Percentiles rank a stretch among this genome's conserved stretches.
Evolutionary conservation across 2,329 filamentous ascomycete genomes (phyloP).

Genomic region (Rachicladosporium sp.): DNA sequence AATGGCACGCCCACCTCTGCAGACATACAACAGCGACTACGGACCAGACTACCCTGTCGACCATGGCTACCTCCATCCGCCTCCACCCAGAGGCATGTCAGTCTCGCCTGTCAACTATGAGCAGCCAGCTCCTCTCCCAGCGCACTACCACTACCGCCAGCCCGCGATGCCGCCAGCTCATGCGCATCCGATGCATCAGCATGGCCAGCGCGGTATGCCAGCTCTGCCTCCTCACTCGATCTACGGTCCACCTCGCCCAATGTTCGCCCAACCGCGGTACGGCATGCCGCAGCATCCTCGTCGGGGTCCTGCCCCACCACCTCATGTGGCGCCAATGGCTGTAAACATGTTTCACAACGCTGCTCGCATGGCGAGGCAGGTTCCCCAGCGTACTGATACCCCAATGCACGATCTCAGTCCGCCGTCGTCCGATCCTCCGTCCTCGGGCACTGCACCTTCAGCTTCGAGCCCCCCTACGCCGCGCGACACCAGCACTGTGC

Average conservation of each 20-base stretch:
- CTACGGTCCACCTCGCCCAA: slow-evolving; percentile 9
- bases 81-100: slow-evolving; percentile 13
- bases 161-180: slow-evolving; percentile 13
- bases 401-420: slow-evolving; percentile 27
- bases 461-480: slow-evolving; percentile 29
- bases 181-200: slow-evolving; percentile 11
- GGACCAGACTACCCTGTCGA: slow-evolving; percentile 13
- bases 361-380: slow-evolving; percentile 19
- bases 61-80: slow-evolving; percentile 12
- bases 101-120: slow-evolving; percentile 16
- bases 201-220: slow-evolving; percentile 8
- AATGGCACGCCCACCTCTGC: slow-evolving; percentile 12
- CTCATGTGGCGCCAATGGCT: slow-evolving; percentile 16
- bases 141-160: slow-evolving; percentile 17
- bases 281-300: slow-evolving; percentile 5
- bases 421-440: slow-evolving; percentile 32
- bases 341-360: slow-evolving; percentile 24
- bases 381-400: slow-evolving; percentile 22
- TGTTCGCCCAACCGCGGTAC: slow-evolving; percentile 1
- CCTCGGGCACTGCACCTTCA: slow-evolving; percentile 26
- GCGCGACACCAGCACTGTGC: slow-evolving; percentile 24
- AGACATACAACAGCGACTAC: slow-evolving; percentile 21
- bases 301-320: slow-evolving; percentile 14
- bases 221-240: slow-evolving; percentile 6
- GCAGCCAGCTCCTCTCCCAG: slow-evolving; percentile 5